Evolutionary conservation across 148 eudicot genomes (phyloP), one percentile per base, ranked within the genome.

Genomic region (Rhododendron henanense): DNA sequence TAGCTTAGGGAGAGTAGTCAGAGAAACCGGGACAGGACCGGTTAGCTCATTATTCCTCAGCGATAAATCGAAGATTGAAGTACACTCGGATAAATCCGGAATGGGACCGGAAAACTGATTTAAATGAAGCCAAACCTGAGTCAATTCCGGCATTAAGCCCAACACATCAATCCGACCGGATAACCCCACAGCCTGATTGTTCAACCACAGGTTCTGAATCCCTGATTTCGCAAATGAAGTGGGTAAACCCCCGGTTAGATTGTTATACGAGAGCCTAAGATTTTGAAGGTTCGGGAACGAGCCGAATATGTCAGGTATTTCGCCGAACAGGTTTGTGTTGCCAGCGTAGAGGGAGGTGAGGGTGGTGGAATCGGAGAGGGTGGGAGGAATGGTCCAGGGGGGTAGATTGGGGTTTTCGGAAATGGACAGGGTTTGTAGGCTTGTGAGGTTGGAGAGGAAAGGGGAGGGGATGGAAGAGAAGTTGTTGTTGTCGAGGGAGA

Each of bases 1-100:
- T 59, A 95, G 86, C 8, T 86, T 90, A 5, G 91, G 91, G 35
- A 95, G 83, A 1, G 45, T 7, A 19, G 85, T 85, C 5, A 95
- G 44, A 0, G 98, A 91, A 3, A 23, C 31, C 0, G 95, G 97
- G 21, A 95, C 88, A 0, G 87, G n/a, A 0, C 97, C 98, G 0
- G 95, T 94, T 18, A 94, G 84, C 19, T 63, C 77, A 78, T 94
- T 94, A 65, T 89, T 93, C 16, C 97, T 87, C 8, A 94, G 93
- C 86, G 87, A 91, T 79, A 94, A 83, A 85, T 91, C 94, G 18
- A 88, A 88, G 0, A 94, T 33, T 0, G 82, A 35, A 0, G 59
- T 61, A 65, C 90, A 91, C 4, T 82, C 71, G 1, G 93, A 93
- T 6, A 93, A 89, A 44, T 94, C 95, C 0, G 95, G 97, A 9